Conservation (phyloP, 1,139 yeast genomes). For the Fermentozyma sake region DNA sequence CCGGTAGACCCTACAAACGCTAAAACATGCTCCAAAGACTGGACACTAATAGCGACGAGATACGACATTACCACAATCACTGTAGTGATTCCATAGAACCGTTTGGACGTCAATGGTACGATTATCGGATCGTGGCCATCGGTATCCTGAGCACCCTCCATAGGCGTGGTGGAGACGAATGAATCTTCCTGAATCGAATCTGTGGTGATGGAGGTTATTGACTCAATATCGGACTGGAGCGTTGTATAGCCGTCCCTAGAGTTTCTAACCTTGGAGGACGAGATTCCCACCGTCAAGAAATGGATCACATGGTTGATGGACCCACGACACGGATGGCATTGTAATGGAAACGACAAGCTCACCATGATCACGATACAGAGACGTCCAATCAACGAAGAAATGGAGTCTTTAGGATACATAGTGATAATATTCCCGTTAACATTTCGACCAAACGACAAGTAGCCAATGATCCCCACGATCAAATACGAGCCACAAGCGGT, state of each 20-base stretch:
- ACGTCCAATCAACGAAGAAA: conserved; percentile 62
- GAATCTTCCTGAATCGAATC: conserved; percentile 27
- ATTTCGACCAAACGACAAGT: conserved; percentile 75
- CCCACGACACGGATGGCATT: conserved; percentile 76
- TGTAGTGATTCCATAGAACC: conserved; percentile 63
- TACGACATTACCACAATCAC: conserved; percentile 60
- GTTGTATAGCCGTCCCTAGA: conserved; percentile 12
- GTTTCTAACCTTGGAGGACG: conserved; percentile 8
- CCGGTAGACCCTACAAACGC: conserved; percentile 96
- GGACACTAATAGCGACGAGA: conserved; percentile 69
- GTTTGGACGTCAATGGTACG: conserved; percentile 48
- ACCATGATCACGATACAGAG: conserved; percentile 68
- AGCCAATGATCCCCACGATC: conserved; percentile 77
- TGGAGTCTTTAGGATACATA: conserved; percentile 57
- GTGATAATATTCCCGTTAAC: conserved; percentile 69
- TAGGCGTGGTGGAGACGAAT: conserved; percentile 43
- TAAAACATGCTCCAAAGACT: conserved; percentile 77
- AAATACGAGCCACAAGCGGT: conserved; percentile 59
- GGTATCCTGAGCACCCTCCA: conserved; percentile 48
- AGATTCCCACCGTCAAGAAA: conserved; percentile 36
- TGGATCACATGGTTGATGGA: conserved; percentile 66
- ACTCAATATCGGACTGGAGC: conserved; percentile 13
- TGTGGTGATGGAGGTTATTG: conserved; percentile 12
- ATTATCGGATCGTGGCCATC: conserved; percentile 49
- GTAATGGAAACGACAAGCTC: conserved; percentile 65